Evolutionary conservation across 2,329 filamentous ascomycete species (phyloP), one percentile per base, ranked within the genome.

Genomic region (Cytospora schulzeri): DNA sequence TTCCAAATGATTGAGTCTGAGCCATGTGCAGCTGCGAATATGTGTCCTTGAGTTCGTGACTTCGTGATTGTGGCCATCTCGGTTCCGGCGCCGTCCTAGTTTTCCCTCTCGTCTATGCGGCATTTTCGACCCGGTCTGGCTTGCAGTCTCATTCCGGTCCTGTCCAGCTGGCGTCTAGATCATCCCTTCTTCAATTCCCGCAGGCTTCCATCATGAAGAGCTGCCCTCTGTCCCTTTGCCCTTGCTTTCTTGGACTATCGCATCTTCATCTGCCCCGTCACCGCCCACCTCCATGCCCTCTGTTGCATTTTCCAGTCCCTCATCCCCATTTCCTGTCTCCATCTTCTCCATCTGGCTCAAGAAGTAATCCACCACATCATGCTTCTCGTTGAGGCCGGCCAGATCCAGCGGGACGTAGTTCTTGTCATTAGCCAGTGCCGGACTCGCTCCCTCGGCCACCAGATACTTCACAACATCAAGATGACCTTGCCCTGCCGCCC

Each of bases 401-500:
- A 92, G 80, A 71, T 92, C 91, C 2, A 93, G 80, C 3, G 90
- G 87, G 70, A 93, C 90, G 71, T 96, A 91, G 31, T 96, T 93
- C 56, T 91, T 91, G 73, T 89, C 86, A 74, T 98, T 98, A 72
- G 88, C 88, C 35, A 92, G 79, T 14, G 88, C 88, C 5, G 93
- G 88, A 65, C 92, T 89, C 1, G 93, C 93, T 2, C 92, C 93
- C 3, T 87, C 81, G 53, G 88, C 87, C 2, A 97, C 82, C 15
- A 99, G 83, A 0, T 88, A 78, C 79, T 93, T 91, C 8, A 97
- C 92, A 4, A 88, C 86, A 7, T 89, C 85, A 3, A 98, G 80
- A 72, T 97, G 93, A 1, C 93, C 93, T 62, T 96, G 95, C 62
- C 97, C 80, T 0, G 92, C 91, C 0, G 94, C 94, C 93, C 93